Percentiles rank a stretch among this genome's conserved stretches.
phyloP scores from a whole-genome alignment of 2,329 filamentous ascomycete genomes.

The Paracorniculantispora psalliotae region DNA sequence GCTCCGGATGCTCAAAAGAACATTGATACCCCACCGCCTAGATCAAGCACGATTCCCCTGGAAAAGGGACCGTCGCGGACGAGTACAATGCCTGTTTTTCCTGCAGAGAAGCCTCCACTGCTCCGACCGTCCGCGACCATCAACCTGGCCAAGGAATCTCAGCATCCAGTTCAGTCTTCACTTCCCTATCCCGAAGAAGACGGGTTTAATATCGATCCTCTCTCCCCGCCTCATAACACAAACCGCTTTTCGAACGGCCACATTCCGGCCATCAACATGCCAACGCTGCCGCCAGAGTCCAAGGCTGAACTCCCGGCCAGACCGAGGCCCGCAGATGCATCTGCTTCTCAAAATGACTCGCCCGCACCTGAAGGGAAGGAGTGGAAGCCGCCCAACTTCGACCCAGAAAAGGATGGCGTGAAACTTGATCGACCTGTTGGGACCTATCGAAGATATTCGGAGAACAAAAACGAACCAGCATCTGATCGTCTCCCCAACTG shows the following conservation, averaged over 20 bases:
- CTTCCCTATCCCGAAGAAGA: constrained; percentile 38
- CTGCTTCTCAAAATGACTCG: not conserved
- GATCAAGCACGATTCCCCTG: not conserved
- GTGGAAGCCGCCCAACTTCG: constrained; percentile 45
- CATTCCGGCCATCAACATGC: constrained; percentile 21
- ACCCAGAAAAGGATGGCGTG: constrained; percentile 32
- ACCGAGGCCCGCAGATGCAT: not conserved
- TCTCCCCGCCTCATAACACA: constrained; percentile 15
- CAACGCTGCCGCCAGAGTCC: constrained; percentile 15
- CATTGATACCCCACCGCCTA: not conserved
- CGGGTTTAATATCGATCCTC: constrained; percentile 18
- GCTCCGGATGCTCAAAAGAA: not conserved
- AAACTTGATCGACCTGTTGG: constrained; percentile 37
- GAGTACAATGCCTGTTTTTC: constrained; percentile 2
- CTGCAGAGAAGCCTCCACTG: constrained; percentile 10
- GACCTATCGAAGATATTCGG: constrained; percentile 50
- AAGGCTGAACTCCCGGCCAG: not conserved
- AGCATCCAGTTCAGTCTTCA: constrained; percentile 15
- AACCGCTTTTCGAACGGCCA: constrained; percentile 4
- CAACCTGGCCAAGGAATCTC: not conserved
- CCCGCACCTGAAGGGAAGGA: constrained; percentile 22
- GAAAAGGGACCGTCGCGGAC: constrained; percentile 7
- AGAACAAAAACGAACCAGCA: constrained; percentile 28
- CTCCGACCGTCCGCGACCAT: constrained; percentile 3
- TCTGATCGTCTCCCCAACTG: constrained; percentile 59